A percentile compares a stretch with the other conserved stretches of the same genome.
Evolutionary conservation across 352 stramenopile genomes (phyloP).

Genomic region (Aphanomyces euteiches): DNA sequence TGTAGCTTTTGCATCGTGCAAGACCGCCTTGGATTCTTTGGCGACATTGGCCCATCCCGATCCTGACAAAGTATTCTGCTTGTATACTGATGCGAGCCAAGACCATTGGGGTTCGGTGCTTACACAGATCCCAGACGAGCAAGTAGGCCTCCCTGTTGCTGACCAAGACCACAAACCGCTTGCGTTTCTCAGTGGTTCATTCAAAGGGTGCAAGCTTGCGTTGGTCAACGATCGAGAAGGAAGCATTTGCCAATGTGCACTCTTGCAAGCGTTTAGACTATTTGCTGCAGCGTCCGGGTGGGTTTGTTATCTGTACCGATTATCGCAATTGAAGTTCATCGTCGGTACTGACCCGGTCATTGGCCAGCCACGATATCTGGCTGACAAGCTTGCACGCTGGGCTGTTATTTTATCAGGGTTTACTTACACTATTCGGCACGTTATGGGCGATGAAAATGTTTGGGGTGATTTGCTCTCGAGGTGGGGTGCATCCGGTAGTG

Average conservation of each 20-base stretch:
- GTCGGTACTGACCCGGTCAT: background rate
- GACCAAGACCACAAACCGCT: slow-evolving; percentile 34
- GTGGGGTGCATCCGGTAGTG: slow-evolving; percentile 15
- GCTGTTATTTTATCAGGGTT: slow-evolving; percentile 31
- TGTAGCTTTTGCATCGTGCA: no score
- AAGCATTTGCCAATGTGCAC: slow-evolving; percentile 35
- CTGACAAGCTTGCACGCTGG: slow-evolving; percentile 39
- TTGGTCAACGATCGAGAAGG: slow-evolving; percentile 36
- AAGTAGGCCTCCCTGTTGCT: background rate
- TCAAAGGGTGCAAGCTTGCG: slow-evolving; percentile 17
- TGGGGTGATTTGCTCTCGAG: slow-evolving; percentile 39
- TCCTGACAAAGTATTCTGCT: slow-evolving; percentile 19
- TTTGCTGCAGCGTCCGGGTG: slow-evolving; percentile 24
- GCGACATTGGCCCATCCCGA: no score
- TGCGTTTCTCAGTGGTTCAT: slow-evolving; percentile 33
- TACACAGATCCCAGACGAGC: slow-evolving; percentile 28
- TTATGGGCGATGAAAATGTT: slow-evolving; percentile 34
- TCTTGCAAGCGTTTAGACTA: slow-evolving; percentile 35
- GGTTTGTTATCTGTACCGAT: slow-evolving; percentile 35
- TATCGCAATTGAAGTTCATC: slow-evolving; percentile 30
- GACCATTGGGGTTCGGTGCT: slow-evolving; percentile 32
- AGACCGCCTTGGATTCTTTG: no score
- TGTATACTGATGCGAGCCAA: slow-evolving; percentile 35
- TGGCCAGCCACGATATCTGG: slow-evolving; percentile 14
- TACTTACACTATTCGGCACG: slow-evolving; percentile 36